phyloP scores from a whole-genome alignment of 2,329 filamentous ascomycete genomes.

The Didymella exigua region DNA sequence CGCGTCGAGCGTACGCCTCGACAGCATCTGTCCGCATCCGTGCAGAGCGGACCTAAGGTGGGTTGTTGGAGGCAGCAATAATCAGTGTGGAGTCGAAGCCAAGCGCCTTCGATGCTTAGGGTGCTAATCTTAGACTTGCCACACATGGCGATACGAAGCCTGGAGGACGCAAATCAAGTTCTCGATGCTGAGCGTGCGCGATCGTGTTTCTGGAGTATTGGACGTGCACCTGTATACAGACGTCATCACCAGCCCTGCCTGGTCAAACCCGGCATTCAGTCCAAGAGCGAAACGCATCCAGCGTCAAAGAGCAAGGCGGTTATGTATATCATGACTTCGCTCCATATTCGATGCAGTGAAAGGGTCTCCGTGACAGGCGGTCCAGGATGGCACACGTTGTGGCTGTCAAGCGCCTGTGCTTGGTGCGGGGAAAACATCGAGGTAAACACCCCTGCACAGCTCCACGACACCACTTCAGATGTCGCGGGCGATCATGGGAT shows the following conservation, averaged over 20 bases:
- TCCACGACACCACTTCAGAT: slow-evolving; percentile 14
- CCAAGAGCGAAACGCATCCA: background rate
- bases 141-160: slow-evolving; percentile 1
- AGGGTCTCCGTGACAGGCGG: slow-evolving; percentile 1
- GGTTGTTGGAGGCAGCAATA: background rate
- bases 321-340: slow-evolving; percentile 14
- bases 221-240: background rate
- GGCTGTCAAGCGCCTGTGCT: slow-evolving; percentile 1
- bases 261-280: background rate
- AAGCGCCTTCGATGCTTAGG: slow-evolving; percentile 2
- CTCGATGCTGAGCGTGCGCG: background rate
- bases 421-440: slow-evolving; percentile 2
- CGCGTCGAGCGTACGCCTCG: background rate
- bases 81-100: background rate
- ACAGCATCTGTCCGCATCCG: background rate
- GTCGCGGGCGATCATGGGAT: slow-evolving; percentile 10
- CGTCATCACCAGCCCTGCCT: slow-evolving; percentile 1
- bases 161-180: slow-evolving; percentile 2
- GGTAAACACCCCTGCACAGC: slow-evolving; percentile 7
- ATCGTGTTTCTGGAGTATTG: background rate
- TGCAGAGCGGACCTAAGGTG: background rate
- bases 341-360: background rate
- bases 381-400: slow-evolving; percentile 10
- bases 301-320: background rate
- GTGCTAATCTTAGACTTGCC: slow-evolving; percentile 11